Conservation (phyloP, 345 rosid species). For the Linum usitatissimum region DNA sequence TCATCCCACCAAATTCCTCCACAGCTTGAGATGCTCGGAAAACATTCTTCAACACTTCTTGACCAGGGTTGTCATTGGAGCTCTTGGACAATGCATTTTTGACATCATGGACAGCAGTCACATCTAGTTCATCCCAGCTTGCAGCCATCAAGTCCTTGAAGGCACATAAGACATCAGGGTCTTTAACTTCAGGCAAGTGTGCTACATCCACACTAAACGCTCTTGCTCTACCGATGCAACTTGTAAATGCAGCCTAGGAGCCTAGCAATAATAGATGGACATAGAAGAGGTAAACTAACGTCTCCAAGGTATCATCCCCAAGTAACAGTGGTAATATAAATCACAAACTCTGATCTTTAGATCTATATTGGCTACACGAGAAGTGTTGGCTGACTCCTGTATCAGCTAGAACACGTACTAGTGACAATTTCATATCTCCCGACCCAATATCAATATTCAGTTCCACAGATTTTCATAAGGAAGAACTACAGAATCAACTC, state of each 20-base stretch:
- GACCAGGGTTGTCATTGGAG: conserved; percentile 61
- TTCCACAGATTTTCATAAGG: too few species aligned
- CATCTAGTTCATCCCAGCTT: conserved; percentile 67
- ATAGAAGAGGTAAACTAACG: neutral
- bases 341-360: neutral
- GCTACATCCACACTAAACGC: conserved; percentile 49
- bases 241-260: conserved; percentile 25
- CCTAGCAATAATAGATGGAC: conserved; percentile 19
- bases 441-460: neutral
- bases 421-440: neutral
- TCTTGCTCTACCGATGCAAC: conserved; percentile 38
- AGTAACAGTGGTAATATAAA: neutral
- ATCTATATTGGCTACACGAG: neutral
- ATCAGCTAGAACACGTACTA: neutral
- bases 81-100: conserved; percentile 49
- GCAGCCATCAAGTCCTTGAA: conserved; percentile 84
- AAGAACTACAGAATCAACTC: neutral
- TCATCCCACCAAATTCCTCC: conserved; percentile 66
- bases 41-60: conserved; percentile 57
- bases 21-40: conserved; percentile 83
- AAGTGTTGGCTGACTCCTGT: neutral
- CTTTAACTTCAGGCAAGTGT: conserved; percentile 60
- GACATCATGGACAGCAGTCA: conserved; percentile 34
- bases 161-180: conserved; percentile 36
- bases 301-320: neutral